Base-by-base conservation (phyloP, 257 asterid species). In the Scutellaria baicalensis region DNA sequence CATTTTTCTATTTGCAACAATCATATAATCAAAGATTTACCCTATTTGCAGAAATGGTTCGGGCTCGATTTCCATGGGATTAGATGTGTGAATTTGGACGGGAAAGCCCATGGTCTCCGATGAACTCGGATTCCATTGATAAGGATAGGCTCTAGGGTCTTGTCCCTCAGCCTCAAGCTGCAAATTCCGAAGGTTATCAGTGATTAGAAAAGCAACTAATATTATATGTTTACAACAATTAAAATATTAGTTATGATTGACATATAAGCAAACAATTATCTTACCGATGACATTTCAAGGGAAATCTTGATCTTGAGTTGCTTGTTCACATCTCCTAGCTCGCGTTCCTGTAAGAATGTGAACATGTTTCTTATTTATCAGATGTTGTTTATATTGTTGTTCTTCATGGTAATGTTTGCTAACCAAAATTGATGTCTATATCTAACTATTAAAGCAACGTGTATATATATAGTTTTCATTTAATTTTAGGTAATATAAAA, bases 291-390 rank as follows among this genome's bases (percentile, higher is more conserved):
- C 84, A 87, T 74, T 83, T 89, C 96, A 3, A 81, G 77, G 57
- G 97, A 91, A 78, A 87, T 84, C 84, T 83, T 91, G 71, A 84
- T 80, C 84, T 84, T 89, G 33, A 91, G 84, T 71, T 91, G 93
- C 88, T 87, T 85, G 88, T 91, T 89, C 85, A 91, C 73, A 77
- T 89, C 97, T 20, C 93, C 95, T 14, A 89, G 93, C 38, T 89
- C 93, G 23, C 93, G 88, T 73, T 89, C 97, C 96, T 89, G 78
- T 75, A 75, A 33, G 4, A 33, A 40, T 47, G 8, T 5, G 11
- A 33, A 7, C n/a, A 7, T 20, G 5, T 36, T 38, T 14, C 14
- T 45, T 1, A 0, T 70, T 1, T 6, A 6, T 8, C 35, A 3
- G 14, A 44, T 17, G 6, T 33, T 58, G 17, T 33, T 12, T 10